These are phyloP conservation scores for Apophysomyces elegans DNA, from an alignment of 371 early-diverging fungal genomes.

Conservation along the genomic window DNA sequence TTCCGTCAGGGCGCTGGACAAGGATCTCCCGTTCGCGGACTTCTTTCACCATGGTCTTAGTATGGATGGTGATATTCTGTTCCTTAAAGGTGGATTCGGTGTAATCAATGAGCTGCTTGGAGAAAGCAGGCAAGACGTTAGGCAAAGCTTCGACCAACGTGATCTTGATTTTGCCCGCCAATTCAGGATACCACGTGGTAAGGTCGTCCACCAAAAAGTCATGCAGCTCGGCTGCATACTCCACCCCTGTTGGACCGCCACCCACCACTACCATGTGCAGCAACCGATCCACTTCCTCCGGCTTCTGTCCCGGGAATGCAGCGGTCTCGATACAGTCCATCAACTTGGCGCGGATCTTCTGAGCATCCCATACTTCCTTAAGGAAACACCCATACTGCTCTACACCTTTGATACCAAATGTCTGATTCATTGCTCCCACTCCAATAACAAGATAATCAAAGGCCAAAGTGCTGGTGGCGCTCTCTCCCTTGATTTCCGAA, in stretches of 20 bases:
- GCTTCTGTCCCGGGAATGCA: conserved; percentile 76
- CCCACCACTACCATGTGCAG: conserved; percentile 97
- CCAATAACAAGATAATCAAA: conserved; percentile 93
- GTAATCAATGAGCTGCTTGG: conserved; percentile 87
- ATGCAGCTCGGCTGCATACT: conserved; percentile 93
- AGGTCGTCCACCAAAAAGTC: conserved; percentile 91
- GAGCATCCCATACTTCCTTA: conserved; percentile 90
- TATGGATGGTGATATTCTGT: conserved; percentile 83
- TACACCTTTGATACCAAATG: conserved; percentile 91
- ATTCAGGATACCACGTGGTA: conserved; percentile 81
- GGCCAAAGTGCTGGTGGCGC: conserved; percentile 60
- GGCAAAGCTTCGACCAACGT: conserved; percentile 90
- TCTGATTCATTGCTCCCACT: conserved; percentile 87
- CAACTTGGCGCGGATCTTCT: conserved; percentile 83
- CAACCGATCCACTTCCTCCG: conserved; percentile 82
- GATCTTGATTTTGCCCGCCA: conserved; percentile 85
- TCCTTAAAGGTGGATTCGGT: conserved; percentile 88
- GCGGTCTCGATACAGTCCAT: conserved; percentile 93
- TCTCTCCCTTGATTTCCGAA: conserved; percentile 70
- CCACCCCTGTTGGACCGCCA: conserved; percentile 96
- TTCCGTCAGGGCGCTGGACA: conserved; percentile 74
- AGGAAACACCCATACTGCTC: conserved; percentile 85
- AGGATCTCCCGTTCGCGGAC: conserved; percentile 81
- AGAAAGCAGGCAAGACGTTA: conserved; percentile 88
- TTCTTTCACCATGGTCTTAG: conserved; percentile 90